Evolutionary conservation across 129 eudicot species (phyloP).

Genomic region (Chrysanthemum lavandulifolium): DNA sequence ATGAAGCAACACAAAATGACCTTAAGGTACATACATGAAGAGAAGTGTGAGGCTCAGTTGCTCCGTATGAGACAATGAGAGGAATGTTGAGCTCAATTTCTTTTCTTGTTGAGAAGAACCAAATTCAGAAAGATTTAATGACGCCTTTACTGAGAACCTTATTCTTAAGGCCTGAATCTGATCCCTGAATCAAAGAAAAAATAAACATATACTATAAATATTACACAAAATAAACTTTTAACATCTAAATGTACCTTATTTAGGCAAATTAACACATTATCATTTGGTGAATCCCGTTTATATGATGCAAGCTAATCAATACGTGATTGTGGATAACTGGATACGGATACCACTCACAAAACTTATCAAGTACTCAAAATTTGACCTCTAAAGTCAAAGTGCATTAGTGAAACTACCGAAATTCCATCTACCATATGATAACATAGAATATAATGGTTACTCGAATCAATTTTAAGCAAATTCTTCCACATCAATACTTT

Average conservation of each 20-base stretch:
- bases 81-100: constrained; percentile 68
- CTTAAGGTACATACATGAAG: constrained; percentile 51
- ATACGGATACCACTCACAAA: neutral
- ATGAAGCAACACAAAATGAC: neutral
- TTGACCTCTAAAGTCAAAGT: constrained; percentile 7
- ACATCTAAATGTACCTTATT: neutral
- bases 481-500: neutral
- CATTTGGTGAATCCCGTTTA: constrained; percentile 11
- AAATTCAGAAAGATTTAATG: constrained; percentile 81
- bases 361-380: neutral
- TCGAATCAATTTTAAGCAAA: constrained; percentile 2
- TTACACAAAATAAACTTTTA: neutral
- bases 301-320: constrained; percentile 7
- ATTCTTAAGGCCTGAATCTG: constrained; percentile 57
- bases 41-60: constrained; percentile 47
- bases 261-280: neutral
- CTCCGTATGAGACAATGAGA: constrained; percentile 42
- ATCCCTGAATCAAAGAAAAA: constrained; percentile 47
- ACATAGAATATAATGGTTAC: constrained; percentile 12
- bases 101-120: constrained; percentile 60
- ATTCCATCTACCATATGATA: constrained; percentile 12
- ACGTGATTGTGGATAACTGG: neutral
- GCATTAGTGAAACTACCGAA: constrained; percentile 9
- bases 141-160: constrained; percentile 52
- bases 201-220: neutral